Evolutionary conservation across 2,329 filamentous ascomycete species (phyloP).

Genomic region (Sarocladium strictum): DNA sequence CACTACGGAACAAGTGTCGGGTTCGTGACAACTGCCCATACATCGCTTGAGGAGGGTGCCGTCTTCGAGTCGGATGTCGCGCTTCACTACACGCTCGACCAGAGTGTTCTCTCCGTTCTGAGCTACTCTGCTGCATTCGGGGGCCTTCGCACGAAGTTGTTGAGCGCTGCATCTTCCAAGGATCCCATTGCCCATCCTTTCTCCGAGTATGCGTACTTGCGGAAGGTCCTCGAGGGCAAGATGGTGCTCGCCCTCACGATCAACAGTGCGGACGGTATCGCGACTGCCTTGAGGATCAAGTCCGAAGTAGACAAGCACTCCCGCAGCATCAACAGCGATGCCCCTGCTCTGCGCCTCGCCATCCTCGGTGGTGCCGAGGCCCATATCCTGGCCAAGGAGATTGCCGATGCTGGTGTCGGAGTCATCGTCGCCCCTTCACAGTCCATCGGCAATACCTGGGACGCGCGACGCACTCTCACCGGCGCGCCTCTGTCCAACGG

Average conservation of each 20-base stretch:
- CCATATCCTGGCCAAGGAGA: constrained; percentile 50
- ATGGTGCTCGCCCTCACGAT: constrained; percentile 51
- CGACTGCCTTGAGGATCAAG: constrained; percentile 54
- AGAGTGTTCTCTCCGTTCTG: constrained; percentile 31
- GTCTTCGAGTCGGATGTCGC: constrained; percentile 50
- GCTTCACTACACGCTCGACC: constrained; percentile 52
- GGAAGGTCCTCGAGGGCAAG: constrained; percentile 46
- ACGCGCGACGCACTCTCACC: constrained; percentile 54
- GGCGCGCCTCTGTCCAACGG: constrained; percentile 63
- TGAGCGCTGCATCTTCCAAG: constrained; percentile 40
- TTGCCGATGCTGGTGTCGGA: constrained; percentile 49
- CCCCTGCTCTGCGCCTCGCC: constrained; percentile 39
- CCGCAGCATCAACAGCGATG: constrained; percentile 17
- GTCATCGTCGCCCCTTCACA: constrained; percentile 57
- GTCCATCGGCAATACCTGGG: constrained; percentile 50
- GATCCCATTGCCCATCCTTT: constrained; percentile 30
- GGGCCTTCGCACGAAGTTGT: constrained; percentile 44
- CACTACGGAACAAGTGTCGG: constrained; percentile 54
- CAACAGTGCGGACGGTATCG: constrained; percentile 59
- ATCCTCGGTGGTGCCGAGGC: constrained; percentile 60
- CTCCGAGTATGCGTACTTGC: constrained; percentile 44
- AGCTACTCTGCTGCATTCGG: constrained; percentile 51
- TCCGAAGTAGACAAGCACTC: constrained; percentile 40
- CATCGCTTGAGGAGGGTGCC: constrained; percentile 39
- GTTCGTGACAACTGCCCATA: constrained; percentile 45